Base-by-base conservation (phyloP, 2,329 filamentous ascomycete species). In the Alternaria solani region DNA sequence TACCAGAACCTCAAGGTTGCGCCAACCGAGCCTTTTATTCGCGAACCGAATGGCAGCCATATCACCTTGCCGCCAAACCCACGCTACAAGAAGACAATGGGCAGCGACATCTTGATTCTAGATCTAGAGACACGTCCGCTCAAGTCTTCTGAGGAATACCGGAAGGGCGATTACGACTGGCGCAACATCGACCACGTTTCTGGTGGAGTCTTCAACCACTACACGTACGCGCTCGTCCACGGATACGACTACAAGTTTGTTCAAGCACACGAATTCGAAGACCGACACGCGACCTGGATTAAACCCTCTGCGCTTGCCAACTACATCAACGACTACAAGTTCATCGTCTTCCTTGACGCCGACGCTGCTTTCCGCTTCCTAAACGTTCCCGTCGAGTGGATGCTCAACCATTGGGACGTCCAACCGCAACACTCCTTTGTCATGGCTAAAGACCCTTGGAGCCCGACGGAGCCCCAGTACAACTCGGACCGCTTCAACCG, bases 201-300 rank as follows among this genome's bases (percentile, higher is more conserved):
- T 12, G 74, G 70, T 30, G 76, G 76, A 18, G 68, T 79, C 36
- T 75, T 79, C 67, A 76, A 75, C 63, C 77, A 79, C 69, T 78
- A 78, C 64, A 69, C 72, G 7, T 79, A 78, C 56, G 78, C 79
- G 11, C 70, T 75, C 57, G 80, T 84, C 39, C 83, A 84, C 63
- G 81, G 82, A 7, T 84, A 83, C 63, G 80, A 83, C 57, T 84
- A 84, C 71, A 82, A 82, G 39, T 79, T 83, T 55, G 75, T 84
- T 23, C 79, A 77, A 41, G 80, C 80, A 2, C 66, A 71, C 44
- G 73, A 78, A 11, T 80, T 81, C 44, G 61, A 76, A 30, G 78
- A 80, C 58, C 79, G 81, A 43, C 77, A 80, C 56, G 75, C 78
- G 7, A 84, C 81, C 23, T 85, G 83, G 83, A 79, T 81, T 64